phyloP scores from a whole-genome alignment of 2,329 filamentous ascomycete genomes.

The Berkeleyomyces basicola region DNA sequence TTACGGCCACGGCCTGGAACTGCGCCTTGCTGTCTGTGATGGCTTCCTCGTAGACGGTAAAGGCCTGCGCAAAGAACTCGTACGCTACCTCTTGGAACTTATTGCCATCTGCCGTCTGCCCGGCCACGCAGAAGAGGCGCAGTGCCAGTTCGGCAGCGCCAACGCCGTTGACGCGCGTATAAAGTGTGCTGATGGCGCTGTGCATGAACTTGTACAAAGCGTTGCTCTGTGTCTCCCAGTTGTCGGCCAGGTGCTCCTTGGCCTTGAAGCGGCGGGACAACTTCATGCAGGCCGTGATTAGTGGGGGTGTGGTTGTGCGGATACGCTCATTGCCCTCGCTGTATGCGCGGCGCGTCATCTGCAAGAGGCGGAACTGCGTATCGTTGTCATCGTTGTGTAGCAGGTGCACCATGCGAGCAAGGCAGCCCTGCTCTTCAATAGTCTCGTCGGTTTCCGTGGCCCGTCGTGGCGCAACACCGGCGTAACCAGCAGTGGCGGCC shows the following conservation, averaged over 20 bases:
- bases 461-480: slow-evolving; percentile 61
- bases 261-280: slow-evolving; percentile 77
- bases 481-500: slow-evolving; percentile 68
- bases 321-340: slow-evolving; percentile 87
- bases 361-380: slow-evolving; percentile 83
- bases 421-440: slow-evolving; percentile 93
- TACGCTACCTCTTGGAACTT: slow-evolving; percentile 93
- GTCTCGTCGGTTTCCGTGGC: slow-evolving; percentile 84
- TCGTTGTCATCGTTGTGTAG: slow-evolving; percentile 74
- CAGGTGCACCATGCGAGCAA: slow-evolving; percentile 81
- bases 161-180: slow-evolving; percentile 61
- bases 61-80: slow-evolving; percentile 95
- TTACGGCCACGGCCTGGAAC: slow-evolving; percentile 92
- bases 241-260: slow-evolving; percentile 64
- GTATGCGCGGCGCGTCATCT: slow-evolving; percentile 74
- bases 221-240: slow-evolving; percentile 48
- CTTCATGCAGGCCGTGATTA: slow-evolving; percentile 81
- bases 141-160: slow-evolving; percentile 77
- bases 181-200: slow-evolving; percentile 68
- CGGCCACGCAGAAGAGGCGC: slow-evolving; percentile 78
- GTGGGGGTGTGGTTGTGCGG: slow-evolving; percentile 82
- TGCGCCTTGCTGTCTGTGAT: slow-evolving; percentile 92
- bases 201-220: slow-evolving; percentile 93
- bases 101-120: slow-evolving; percentile 80
- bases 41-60: slow-evolving; percentile 93